Evolutionary conservation across 2,329 filamentous ascomycete species (phyloP).

Genomic region (Erysiphe neolycopersici): DNA sequence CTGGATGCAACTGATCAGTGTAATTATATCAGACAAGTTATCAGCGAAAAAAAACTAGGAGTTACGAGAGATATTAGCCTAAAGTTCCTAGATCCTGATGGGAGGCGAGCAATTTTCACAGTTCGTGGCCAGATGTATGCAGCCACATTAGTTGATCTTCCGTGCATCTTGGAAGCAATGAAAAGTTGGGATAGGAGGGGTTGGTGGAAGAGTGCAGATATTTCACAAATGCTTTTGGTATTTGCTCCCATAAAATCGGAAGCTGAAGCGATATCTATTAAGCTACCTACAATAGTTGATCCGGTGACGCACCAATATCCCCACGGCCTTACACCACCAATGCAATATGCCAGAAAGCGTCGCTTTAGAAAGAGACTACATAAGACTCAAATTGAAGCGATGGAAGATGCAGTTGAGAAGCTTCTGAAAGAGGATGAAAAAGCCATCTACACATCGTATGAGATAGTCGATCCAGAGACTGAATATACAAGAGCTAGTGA

Average conservation of each 20-base stretch:
- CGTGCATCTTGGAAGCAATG: constrained; percentile 43
- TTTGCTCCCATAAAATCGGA: constrained; percentile 29
- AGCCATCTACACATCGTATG: constrained; percentile 16
- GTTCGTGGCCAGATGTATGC: constrained; percentile 35
- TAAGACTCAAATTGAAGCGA: constrained; percentile 27
- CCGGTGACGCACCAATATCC: constrained; percentile 16
- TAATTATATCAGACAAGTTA: constrained; percentile 51
- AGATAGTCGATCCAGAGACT: constrained; percentile 16
- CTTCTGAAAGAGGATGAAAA: constrained; percentile 21
- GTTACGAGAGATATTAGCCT: constrained; percentile 43
- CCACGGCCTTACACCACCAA: constrained; percentile 31
- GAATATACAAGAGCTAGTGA: constrained; percentile 7
- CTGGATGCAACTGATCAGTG: constrained; percentile 46
- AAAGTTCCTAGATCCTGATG: constrained; percentile 46
- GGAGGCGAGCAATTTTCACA: constrained; percentile 31
- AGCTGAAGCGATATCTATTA: constrained; percentile 18
- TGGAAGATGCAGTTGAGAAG: constrained; percentile 27
- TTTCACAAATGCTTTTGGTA: constrained; percentile 49
- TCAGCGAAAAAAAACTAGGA: constrained; percentile 56
- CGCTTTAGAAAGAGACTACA: constrained; percentile 30
- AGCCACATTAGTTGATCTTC: constrained; percentile 39
- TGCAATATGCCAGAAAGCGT: constrained; percentile 28
- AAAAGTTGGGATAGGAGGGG: constrained; percentile 49
- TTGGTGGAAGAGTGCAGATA: constrained; percentile 48
- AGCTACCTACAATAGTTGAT: constrained; percentile 11